Evolutionary conservation across 176 grass and related monocot species (phyloP), one percentile per base, ranked within the genome.

Genomic region (Zoysia japonica): DNA sequence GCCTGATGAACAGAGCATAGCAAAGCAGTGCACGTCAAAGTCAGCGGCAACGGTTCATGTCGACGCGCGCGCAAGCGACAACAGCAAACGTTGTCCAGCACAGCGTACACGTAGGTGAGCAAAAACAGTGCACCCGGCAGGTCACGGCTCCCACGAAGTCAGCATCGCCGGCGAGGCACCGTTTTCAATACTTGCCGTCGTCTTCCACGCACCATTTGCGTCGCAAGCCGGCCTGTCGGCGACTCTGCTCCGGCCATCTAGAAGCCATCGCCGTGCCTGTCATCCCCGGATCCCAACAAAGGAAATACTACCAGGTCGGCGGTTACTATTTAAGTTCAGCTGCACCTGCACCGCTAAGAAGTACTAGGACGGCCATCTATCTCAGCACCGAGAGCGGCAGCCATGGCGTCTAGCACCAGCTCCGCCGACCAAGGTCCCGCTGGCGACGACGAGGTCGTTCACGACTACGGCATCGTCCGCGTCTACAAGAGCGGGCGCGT

Each of bases 401-500:
- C 11, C 56, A 68, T 76, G 78, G 80, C 74, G 10, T 80, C 83
- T 14, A 67, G 8, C 48, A 54, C 70, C 3, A 2, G 47, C 5
- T 3, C 51, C 2, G 14, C 69, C 3, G 17, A 40, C 4, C 57
- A 61, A 28, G 57, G 20, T 10, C 9, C 41, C n/a, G 20, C 5
- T 28, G 55, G 7, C 2, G 39, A 9, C 63, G 76, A 78, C 37
- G 76, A 78, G 46, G 10, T 78, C 9, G 20, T 78, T 38, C 47
- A 78, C 76, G 37, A 78, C 3, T 20, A 67, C 76, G 47, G 61
- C 47, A 2, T 78, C 15, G 60, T 83, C 20, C 68, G 56, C 16
- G 61, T 54, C 11, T 83, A 75, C 71, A 83, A 74, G 70, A 83
- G 61, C 80, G 61, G 71, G 61, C 80, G 61, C 70, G 46, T 82